Conservation (phyloP, 2,329 filamentous ascomycete species). For the Scytalidium lignicola region DNA sequence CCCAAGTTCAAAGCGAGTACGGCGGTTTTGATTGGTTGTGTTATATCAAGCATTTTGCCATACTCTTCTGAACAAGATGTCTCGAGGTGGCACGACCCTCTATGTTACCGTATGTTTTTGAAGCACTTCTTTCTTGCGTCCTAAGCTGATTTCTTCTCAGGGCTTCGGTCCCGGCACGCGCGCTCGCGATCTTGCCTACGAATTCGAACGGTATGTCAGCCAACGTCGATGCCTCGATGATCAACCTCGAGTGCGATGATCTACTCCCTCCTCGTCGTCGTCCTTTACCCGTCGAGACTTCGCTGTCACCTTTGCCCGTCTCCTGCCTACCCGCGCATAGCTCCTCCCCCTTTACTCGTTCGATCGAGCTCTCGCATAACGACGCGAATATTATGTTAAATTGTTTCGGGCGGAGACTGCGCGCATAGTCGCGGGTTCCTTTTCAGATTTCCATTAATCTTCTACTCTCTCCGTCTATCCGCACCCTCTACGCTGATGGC, state of each 20-base stretch:
- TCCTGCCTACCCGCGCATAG: slow-evolving; percentile 33
- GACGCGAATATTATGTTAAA: slow-evolving; percentile 25
- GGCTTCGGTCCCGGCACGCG: slow-evolving; percentile 98
- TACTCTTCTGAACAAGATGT: slow-evolving; percentile 61
- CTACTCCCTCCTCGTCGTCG: slow-evolving; percentile 25
- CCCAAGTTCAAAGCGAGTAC: not conserved
- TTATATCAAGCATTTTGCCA: too few relatives aligned
- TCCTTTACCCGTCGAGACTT: slow-evolving; percentile 37
- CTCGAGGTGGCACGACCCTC: slow-evolving; percentile 87
- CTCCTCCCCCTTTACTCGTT: slow-evolving; percentile 30
- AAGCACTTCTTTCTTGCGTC: not conserved
- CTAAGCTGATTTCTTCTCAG: slow-evolving; percentile 8
- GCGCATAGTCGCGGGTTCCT: not conserved
- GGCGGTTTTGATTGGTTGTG: not conserved
- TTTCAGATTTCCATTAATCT: slow-evolving; percentile 11
- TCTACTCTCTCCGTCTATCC: slow-evolving; percentile 18
- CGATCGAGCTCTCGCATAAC: slow-evolving; percentile 34
- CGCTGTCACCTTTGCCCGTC: slow-evolving; percentile 39
- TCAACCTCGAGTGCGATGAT: slow-evolving; percentile 32
- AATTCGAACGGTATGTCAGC: slow-evolving; percentile 99
- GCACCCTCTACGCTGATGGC: slow-evolving; percentile 12
- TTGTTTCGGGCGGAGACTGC: slow-evolving; percentile 17
- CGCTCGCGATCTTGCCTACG: slow-evolving; percentile 98
- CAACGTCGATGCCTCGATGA: slow-evolving; percentile 43
- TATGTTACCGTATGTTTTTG: slow-evolving; percentile 66